These are phyloP conservation scores for Helianthus tuberosus DNA, from an alignment of 129 eudicot species.

Conservation along the genomic window DNA sequence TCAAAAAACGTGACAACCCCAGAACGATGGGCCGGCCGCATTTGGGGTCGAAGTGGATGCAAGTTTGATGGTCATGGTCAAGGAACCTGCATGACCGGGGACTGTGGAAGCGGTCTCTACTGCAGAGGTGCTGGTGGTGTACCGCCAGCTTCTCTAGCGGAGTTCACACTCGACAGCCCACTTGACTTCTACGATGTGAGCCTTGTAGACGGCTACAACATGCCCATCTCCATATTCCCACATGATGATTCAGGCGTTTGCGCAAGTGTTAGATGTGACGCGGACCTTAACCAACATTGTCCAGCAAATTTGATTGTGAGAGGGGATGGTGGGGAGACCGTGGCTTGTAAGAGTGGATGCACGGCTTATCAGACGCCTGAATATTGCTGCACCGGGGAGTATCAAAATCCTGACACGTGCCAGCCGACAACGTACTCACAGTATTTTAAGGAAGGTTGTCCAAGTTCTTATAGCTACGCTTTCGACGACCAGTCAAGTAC, in stretches of 20 bases:
- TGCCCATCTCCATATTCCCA: conserved; percentile 60
- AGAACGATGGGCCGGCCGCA: conserved; percentile 67
- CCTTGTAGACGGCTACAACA: conserved; percentile 74
- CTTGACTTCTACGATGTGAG: conserved; percentile 72
- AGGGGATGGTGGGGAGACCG: conserved; percentile 20
- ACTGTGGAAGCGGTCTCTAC: conserved; percentile 52
- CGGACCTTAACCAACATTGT: conserved; percentile 51
- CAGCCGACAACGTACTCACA: conserved; percentile 48
- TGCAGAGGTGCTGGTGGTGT: conserved; percentile 58
- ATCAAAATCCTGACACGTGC: conserved; percentile 49
- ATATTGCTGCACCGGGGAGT: conserved; percentile 59
- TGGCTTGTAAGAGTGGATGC: conserved; percentile 63
- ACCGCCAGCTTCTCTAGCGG: conserved; percentile 68
- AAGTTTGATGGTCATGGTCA: conserved; percentile 35
- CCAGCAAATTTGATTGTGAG: conserved; percentile 45
- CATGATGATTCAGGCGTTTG: conserved; percentile 46
- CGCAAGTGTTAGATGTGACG: conserved; percentile 38
- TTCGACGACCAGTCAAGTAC: conserved; percentile 66
- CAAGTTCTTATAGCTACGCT: conserved; percentile 57
- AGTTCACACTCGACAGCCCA: conserved; percentile 58
- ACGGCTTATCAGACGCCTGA: conserved; percentile 45
- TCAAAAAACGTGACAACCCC: conserved; percentile 44
- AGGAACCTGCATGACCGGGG: conserved; percentile 63
- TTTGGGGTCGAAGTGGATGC: conserved; percentile 72
- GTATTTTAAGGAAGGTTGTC: conserved; percentile 58